Conservation (phyloP, 2,329 filamentous ascomycete genomes). For the Dactylellina drechsleri region DNA sequence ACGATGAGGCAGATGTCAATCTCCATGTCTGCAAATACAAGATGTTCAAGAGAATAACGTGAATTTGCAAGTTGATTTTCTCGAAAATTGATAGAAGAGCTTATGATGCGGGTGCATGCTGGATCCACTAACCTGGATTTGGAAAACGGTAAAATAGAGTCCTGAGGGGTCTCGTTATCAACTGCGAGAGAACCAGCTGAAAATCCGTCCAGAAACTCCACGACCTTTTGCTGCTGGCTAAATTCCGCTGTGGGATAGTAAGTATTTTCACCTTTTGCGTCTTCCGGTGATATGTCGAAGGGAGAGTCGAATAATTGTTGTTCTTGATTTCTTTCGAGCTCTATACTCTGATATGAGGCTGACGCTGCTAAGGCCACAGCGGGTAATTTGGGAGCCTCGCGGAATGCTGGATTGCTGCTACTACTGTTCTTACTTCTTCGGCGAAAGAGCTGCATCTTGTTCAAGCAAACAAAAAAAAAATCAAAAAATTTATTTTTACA, state of each 20-base stretch:
- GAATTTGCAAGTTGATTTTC: not conserved
- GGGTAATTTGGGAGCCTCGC: conserved; percentile 39
- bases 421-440: conserved; percentile 18
- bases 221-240: too few relatives aligned
- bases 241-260: too few relatives aligned
- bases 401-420: conserved; percentile 3
- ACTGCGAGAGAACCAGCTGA: too few relatives aligned
- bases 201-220: too few relatives aligned
- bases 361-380: conserved; percentile 16
- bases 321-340: conserved; percentile 12
- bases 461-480: not conserved
- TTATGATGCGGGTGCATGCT: conserved; percentile 19
- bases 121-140: conserved; percentile 52
- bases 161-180: conserved; percentile 24
- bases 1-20: conserved; percentile 4
- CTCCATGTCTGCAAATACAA: not conserved
- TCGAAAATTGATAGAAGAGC: conserved; percentile 1
- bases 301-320: conserved; percentile 9
- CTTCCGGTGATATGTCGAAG: conserved; percentile 1
- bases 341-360: conserved; percentile 11
- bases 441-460: conserved; percentile 31
- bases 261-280: not conserved
- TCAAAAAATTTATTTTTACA: too few relatives aligned
- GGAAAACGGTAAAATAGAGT: conserved; percentile 27
- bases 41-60: not conserved